These are phyloP conservation scores for Lichtheimia corymbifera DNA, from an alignment of 371 early-diverging fungal genomes.

Conservation along the genomic window DNA sequence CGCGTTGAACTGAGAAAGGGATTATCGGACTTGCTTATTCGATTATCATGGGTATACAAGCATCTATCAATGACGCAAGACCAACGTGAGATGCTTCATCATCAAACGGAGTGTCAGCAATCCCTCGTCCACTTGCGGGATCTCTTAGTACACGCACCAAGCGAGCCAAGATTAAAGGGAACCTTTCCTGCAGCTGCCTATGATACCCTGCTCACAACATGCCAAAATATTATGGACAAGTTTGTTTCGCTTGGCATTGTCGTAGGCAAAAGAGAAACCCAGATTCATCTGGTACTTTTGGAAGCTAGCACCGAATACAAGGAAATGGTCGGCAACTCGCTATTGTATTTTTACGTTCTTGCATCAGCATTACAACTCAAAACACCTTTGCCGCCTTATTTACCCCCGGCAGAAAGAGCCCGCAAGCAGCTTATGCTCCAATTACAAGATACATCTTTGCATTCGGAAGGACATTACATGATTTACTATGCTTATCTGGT, in stretches of 20 bases:
- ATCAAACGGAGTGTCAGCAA: conserved; percentile 29
- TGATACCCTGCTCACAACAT: conserved; percentile 61
- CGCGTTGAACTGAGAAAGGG: conserved; percentile 76
- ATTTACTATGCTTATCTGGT: conserved; percentile 81
- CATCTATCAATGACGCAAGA: conserved; percentile 39
- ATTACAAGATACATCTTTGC: conserved; percentile 48
- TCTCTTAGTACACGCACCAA: conserved; percentile 67
- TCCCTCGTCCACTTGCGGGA: conserved; percentile 54
- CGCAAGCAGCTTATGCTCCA: conserved; percentile 48
- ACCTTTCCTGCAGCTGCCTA: conserved; percentile 71
- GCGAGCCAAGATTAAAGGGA: conserved; percentile 78
- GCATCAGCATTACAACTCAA: conserved; percentile 80
- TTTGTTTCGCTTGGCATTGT: conserved; percentile 70
- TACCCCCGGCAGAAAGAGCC: conserved; percentile 69
- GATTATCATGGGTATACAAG: conserved; percentile 68
- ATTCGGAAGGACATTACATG: conserved; percentile 63
- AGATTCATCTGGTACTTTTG: conserved; percentile 52
- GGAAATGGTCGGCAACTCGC: conserved; percentile 70
- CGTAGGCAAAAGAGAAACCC: conserved; percentile 64
- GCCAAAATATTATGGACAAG: conserved; percentile 77
- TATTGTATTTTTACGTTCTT: conserved; percentile 77
- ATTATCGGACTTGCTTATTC: conserved; percentile 61
- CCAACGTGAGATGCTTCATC: conserved; percentile 13
- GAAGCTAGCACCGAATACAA: conserved; percentile 61
- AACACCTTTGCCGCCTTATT: conserved; percentile 77